phyloP scores from a whole-genome alignment of 208 protist genomes.

The Trypanosoma avium region DNA sequence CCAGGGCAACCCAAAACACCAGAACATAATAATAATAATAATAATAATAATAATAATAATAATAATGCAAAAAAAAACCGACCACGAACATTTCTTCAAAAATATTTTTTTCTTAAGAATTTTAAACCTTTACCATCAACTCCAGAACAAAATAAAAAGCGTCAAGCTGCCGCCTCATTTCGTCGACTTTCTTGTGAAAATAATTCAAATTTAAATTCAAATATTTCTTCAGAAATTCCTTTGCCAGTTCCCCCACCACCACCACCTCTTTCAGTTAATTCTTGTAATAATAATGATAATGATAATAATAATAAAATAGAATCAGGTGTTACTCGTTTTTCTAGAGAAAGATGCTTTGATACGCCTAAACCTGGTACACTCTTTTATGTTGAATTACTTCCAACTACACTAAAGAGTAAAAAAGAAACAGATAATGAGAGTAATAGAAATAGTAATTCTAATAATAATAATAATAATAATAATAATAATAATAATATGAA shows the following conservation, averaged over 20 bases:
- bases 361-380: background rate
- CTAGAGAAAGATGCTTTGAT: background rate
- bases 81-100: conserved; percentile 10
- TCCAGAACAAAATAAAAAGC: conserved; percentile 18
- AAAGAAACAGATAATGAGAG: background rate
- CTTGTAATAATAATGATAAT: background rate
- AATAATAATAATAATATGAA: background rate
- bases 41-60: no score
- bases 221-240: no score
- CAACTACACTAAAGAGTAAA: background rate
- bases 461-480: no score
- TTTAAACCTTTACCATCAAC: conserved; percentile 15
- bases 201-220: no score
- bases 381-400: background rate
- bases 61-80: background rate
- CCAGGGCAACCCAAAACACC: no score
- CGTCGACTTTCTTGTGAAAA: background rate
- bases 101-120: conserved; percentile 21
- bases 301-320: no score
- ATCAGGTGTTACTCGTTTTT: no score
- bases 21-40: no score
- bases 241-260: conserved; percentile 1
- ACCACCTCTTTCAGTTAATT: background rate
- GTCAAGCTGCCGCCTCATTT: conserved; percentile 5
- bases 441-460: no score